Evolutionary conservation across 2,329 filamentous ascomycete species (phyloP), one percentile per base, ranked within the genome.

Genomic region (Dactylonectria macrodidyma): DNA sequence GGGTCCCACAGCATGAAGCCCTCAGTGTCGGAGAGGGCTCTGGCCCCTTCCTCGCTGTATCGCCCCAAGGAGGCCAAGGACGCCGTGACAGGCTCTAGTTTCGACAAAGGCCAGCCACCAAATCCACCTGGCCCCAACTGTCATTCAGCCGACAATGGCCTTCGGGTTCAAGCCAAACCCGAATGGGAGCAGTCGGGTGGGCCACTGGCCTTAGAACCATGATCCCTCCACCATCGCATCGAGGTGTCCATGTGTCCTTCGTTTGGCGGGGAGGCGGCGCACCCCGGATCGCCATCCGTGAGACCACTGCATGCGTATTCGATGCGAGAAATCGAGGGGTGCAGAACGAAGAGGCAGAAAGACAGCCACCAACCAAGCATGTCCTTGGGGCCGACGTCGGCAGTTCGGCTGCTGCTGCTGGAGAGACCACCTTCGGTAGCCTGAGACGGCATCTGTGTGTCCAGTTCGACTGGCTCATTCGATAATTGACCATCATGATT

Each of bases 201-300:
- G 30, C 66, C 47, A 62, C 73, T 48, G 65, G 61, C 62, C 73
- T 63, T 66, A 55, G 36, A 30, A 7, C 26, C 26, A 30, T 30
- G 26, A 30, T 7, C 26, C 26, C 4, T 30, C 26, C 4, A 46
- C 56, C 64, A 63, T 64, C 58, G 62, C 19, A 19, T 19, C 19
- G 19, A 19, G 19, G 19, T 19, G 19, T 19, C 19, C 19, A 24
- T 61, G 67, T 66, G 50, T 54, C 41, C 48, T 67, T 54, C 36
- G 44, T 67, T 69, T 57, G 66, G 65, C 48, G 65, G 60, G 54
- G 62, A 69, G 66, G 66, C 62, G 70, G 66, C 64, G 66, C 63
- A 73, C 73, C 73, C 73, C 73, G 72, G 73, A 75, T 75, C 73
- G 68, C 59, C 73, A 51, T 54, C 69, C 65, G 65, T 48, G 59